Base-by-base conservation (phyloP, 257 asterid genomes). In the Jacaranda mimosifolia region DNA sequence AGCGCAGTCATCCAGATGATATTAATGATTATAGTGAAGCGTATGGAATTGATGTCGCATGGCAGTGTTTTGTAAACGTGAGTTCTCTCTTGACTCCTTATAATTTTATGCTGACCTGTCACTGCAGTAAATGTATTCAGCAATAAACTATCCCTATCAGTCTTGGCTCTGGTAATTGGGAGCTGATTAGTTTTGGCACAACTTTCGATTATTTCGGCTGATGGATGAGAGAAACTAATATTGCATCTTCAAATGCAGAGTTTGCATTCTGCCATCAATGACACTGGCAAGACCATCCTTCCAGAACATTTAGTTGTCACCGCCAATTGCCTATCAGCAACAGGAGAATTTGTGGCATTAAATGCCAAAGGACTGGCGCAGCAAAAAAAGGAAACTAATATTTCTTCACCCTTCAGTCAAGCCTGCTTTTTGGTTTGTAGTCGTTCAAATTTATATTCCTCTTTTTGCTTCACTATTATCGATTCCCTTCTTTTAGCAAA, bases 1-100 rank as follows among this genome's bases (percentile, higher is more conserved):
- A 91, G 7, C 89, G 91, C 66, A 96, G 99, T 81, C 91, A 87
- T 89, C 98, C 98, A 0, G 99, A 96, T 82, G 92, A 88, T 73
- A 86, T 93, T 73, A 88, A 60, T 57, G 98, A 93, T 52, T 73
- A 84, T 52, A 82, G 88, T 79, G 83, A 79, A 76, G 90, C 92
- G 39, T 89, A 77, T 79, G 99, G 99, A 36, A 81, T 96, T 21
- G 92, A 83, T 75, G 84, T 81, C 48, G 99, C 92, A 32, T 78
- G 90, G 91, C 85, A 77, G 75, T 84, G 77, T 79, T 96, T 93
- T 72, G 81, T 90, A 26, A 70, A 78, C 18, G 99, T 96, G 88
- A 91, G 99, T 90, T 76, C 43, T 19, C 73, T 69, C n/a, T 57
- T 74, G 52, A 72, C 73, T 81, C 49, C 49, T 75, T 58, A 26